Conservation (phyloP, 495 filamentous ascomycete genomes). For the Niebla homalea region DNA sequence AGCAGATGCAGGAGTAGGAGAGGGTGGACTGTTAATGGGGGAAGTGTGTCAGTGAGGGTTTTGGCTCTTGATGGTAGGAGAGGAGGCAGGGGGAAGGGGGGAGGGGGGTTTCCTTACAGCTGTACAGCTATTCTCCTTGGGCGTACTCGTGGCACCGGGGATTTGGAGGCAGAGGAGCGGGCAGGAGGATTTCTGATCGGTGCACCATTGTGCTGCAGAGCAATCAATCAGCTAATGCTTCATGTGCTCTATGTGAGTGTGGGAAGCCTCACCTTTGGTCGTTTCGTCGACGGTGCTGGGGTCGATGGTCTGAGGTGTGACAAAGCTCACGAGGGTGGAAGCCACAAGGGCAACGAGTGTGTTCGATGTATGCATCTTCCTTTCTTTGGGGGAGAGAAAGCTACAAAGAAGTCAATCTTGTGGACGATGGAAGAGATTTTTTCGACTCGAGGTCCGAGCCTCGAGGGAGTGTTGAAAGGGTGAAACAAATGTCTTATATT, state of each 20-base stretch:
- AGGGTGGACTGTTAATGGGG: slow-evolving; percentile 41
- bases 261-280: slow-evolving; percentile 28
- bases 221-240: neutral
- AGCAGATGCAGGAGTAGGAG: slow-evolving; percentile 61
- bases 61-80: neutral
- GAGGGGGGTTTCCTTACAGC: slow-evolving; percentile 38
- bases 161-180: slow-evolving; percentile 69
- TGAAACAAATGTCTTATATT: too few relatives aligned
- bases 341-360: slow-evolving; percentile 7
- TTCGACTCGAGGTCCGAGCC: neutral
- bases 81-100: neutral
- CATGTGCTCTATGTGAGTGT: too few relatives aligned
- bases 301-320: slow-evolving; percentile 42
- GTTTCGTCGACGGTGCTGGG: slow-evolving; percentile 39
- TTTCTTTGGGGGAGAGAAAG: too few relatives aligned
- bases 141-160: slow-evolving; percentile 34
- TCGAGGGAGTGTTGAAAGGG: too few relatives aligned
- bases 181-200: slow-evolving; percentile 50
- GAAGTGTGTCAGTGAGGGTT: neutral
- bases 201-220: slow-evolving; percentile 53
- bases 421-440: neutral
- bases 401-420: neutral
- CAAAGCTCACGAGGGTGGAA: slow-evolving; percentile 17
- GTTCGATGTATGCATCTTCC: neutral
- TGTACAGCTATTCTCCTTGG: slow-evolving; percentile 53